Evolutionary conservation across 306 rosid species (phyloP).

Genomic region (Corylus heterophylla): DNA sequence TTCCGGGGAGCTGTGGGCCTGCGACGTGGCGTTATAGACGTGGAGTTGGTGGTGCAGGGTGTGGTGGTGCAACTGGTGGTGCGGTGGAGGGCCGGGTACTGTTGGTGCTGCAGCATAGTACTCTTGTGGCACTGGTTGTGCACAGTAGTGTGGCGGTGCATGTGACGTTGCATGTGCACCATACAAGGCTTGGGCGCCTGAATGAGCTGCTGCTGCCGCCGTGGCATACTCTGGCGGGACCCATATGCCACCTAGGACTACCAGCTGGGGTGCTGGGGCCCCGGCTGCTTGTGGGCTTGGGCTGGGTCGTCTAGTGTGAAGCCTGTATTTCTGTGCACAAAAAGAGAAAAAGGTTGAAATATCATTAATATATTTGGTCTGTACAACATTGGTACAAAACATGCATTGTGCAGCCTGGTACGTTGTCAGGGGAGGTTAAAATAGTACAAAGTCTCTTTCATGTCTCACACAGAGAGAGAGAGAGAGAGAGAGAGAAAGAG

Average conservation of each 20-base stretch:
- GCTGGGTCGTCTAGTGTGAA: constrained; percentile 93
- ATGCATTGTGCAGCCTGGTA: constrained; percentile 30
- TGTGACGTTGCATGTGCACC: constrained; percentile 71
- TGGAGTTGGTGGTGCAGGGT: constrained; percentile 67
- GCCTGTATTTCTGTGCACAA: constrained; percentile 81
- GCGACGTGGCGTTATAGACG: constrained; percentile 57
- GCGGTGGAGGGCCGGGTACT: constrained; percentile 34
- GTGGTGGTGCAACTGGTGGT: constrained; percentile 60
- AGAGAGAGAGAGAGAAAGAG: constrained; percentile 14
- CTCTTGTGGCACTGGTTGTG: constrained; percentile 65
- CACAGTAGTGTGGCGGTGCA: constrained; percentile 71
- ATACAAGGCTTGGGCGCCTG: constrained; percentile 62
- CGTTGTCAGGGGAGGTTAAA: constrained; percentile 29
- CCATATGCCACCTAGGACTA: constrained; percentile 94
- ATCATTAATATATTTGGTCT: neutral
- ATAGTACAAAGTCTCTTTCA: constrained; percentile 25
- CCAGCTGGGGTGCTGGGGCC: constrained; percentile 70
- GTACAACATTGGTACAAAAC: constrained; percentile 1
- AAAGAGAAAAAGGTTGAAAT: neutral
- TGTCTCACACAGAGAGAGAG: constrained; percentile 9
- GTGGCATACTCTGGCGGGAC: constrained; percentile 89
- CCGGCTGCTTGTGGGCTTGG: constrained; percentile 79
- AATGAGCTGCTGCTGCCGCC: constrained; percentile 51
- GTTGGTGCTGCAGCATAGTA: constrained; percentile 59
- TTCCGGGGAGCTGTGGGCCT: constrained; percentile 61